phyloP scores from a whole-genome alignment of 345 rosid genomes.

The Eutrema japonicum region DNA sequence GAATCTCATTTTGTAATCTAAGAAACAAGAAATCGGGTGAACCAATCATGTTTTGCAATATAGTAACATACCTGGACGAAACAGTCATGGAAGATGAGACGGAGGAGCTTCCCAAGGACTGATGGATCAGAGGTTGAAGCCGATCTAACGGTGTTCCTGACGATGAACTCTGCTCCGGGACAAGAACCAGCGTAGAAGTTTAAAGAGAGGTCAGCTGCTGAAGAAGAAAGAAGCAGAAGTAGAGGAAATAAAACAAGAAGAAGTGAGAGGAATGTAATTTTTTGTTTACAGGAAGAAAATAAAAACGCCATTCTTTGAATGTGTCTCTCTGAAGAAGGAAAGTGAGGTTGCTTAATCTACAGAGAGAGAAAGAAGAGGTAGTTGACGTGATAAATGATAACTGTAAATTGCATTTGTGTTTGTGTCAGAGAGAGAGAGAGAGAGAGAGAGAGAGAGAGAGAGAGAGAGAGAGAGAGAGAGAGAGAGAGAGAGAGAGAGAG shows the following conservation, averaged over 20 bases:
- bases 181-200: conserved; percentile 78
- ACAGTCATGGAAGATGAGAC: conserved; percentile 88
- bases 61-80: conserved; percentile 65
- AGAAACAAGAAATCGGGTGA: neutral
- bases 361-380: conserved; percentile 24
- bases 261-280: conserved; percentile 2
- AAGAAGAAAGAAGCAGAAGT: conserved; percentile 38
- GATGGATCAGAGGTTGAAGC: conserved; percentile 70
- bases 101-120: conserved; percentile 86
- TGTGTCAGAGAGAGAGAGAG: conserved; percentile 35
- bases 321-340: conserved; percentile 5
- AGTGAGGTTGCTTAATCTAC: conserved; percentile 6
- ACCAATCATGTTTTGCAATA: neutral
- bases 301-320: conserved; percentile 28
- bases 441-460: neutral
- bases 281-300: conserved; percentile 47
- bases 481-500: conserved; percentile 36
- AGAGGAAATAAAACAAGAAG: conserved; percentile 36
- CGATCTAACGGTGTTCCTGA: conserved; percentile 67
- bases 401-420: conserved; percentile 42
- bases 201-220: conserved; percentile 54
- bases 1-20: neutral
- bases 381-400: conserved; percentile 38
- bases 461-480: neutral
- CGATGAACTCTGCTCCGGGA: conserved; percentile 70